phyloP scores from a whole-genome alignment of 2,329 filamentous ascomycete genomes.

The Ophiostoma montium region DNA sequence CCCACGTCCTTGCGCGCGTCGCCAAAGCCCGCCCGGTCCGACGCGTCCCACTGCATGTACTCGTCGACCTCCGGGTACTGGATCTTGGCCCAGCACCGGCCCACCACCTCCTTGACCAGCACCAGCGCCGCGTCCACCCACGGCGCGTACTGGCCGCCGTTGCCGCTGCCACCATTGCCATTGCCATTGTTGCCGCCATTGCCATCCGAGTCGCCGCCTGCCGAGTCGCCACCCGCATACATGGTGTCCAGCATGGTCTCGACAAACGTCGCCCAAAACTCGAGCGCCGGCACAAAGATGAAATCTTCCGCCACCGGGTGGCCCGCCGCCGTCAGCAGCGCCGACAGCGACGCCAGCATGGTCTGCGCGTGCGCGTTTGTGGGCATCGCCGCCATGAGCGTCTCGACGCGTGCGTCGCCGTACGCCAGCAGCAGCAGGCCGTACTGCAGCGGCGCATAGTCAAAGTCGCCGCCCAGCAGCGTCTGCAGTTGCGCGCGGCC shows the following conservation, averaged over 20 bases:
- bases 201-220: too few species aligned
- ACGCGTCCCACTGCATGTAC: constrained; percentile 54
- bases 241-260: constrained; percentile 49
- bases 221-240: constrained; percentile 30
- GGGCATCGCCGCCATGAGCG: constrained; percentile 43
- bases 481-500: constrained; percentile 39
- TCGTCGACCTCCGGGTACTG: constrained; percentile 46
- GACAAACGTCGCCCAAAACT: constrained; percentile 70
- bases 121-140: constrained; percentile 47
- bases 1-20: constrained; percentile 67
- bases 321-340: constrained; percentile 51
- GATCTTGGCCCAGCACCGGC: constrained; percentile 54
- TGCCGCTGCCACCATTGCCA: background rate
- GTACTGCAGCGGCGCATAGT: constrained; percentile 51
- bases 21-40: constrained; percentile 51
- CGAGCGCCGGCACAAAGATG: constrained; percentile 58
- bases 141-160: constrained; percentile 15
- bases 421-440: constrained; percentile 54
- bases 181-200: too few species aligned
- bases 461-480: constrained; percentile 44
- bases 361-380: too few species aligned
- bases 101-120: constrained; percentile 49
- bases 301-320: constrained; percentile 58
- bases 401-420: constrained; percentile 49
- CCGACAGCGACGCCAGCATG: constrained; percentile 46